Evolutionary conservation across 345 rosid genomes (phyloP).

Genomic region (Euphorbia tirucalli): DNA sequence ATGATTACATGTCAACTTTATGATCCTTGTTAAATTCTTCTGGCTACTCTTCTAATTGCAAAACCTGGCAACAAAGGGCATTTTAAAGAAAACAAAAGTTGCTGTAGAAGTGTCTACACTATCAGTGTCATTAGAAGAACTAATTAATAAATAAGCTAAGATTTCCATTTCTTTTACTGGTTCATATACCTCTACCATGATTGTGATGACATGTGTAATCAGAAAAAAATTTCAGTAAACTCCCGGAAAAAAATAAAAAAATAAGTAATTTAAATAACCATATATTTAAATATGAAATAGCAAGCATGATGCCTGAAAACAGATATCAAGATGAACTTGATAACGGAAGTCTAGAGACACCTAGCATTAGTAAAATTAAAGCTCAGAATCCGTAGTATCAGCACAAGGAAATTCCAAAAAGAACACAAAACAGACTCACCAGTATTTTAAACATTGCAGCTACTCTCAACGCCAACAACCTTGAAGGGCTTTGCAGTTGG

Average conservation of each 20-base stretch:
- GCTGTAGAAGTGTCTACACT: neutral
- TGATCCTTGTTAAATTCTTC: neutral
- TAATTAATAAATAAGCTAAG: no score
- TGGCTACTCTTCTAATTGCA: neutral
- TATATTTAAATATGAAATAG: neutral
- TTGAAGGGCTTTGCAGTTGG: conserved; percentile 58
- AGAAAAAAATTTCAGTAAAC: no score
- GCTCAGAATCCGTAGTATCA: neutral
- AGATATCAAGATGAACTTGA: neutral
- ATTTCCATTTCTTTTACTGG: no score
- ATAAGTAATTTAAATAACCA: neutral
- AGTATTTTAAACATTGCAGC: conserved; percentile 80
- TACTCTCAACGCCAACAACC: conserved; percentile 74
- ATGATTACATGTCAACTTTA: neutral
- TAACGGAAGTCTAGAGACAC: neutral
- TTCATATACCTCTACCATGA: no score
- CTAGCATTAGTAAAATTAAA: neutral
- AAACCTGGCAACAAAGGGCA: neutral
- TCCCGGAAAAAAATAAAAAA: no score
- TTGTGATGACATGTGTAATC: no score
- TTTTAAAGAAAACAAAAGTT: neutral
- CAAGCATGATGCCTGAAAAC: neutral
- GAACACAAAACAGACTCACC: conserved; percentile 45
- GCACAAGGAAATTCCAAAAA: neutral
- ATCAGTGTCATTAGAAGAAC: neutral